Conservation (phyloP, 306 rosid genomes). For the Rubus idaeus region DNA sequence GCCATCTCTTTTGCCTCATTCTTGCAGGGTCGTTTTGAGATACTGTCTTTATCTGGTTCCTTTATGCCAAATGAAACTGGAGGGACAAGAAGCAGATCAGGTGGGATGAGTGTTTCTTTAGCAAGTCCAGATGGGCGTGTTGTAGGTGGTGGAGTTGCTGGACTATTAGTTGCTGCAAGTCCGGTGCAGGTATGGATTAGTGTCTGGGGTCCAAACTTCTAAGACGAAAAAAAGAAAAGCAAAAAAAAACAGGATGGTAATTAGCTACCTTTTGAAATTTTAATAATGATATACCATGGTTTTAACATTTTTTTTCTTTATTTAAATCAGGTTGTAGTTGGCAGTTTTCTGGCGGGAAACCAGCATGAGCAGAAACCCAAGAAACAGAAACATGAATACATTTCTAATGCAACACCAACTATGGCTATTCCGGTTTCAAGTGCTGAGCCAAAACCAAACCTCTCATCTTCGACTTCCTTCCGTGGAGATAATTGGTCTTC, state of each 20-base stretch:
- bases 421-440: slow-evolving; percentile 58
- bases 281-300: not conserved
- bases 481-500: slow-evolving; percentile 77
- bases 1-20: slow-evolving; percentile 15
- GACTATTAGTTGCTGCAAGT: slow-evolving; percentile 88
- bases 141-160: slow-evolving; percentile 95
- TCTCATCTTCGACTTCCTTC: slow-evolving; percentile 51
- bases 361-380: slow-evolving; percentile 83
- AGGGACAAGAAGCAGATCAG: slow-evolving; percentile 90
- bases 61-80: slow-evolving; percentile 85
- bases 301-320: slow-evolving; percentile 27
- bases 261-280: not conserved
- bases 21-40: slow-evolving; percentile 87
- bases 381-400: slow-evolving; percentile 66
- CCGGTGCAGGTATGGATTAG: slow-evolving; percentile 67
- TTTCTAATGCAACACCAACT: slow-evolving; percentile 43
- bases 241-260: not conserved
- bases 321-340: slow-evolving; percentile 72
- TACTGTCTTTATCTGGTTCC: slow-evolving; percentile 86
- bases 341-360: slow-evolving; percentile 93
- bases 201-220: not conserved
- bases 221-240: too few relatives aligned
- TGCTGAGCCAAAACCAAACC: slow-evolving; percentile 57
- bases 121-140: slow-evolving; percentile 96
- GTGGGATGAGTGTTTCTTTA: slow-evolving; percentile 94